phyloP scores from a whole-genome alignment of 1,284 basidiomycete species.

The Mycena citricolor region DNA sequence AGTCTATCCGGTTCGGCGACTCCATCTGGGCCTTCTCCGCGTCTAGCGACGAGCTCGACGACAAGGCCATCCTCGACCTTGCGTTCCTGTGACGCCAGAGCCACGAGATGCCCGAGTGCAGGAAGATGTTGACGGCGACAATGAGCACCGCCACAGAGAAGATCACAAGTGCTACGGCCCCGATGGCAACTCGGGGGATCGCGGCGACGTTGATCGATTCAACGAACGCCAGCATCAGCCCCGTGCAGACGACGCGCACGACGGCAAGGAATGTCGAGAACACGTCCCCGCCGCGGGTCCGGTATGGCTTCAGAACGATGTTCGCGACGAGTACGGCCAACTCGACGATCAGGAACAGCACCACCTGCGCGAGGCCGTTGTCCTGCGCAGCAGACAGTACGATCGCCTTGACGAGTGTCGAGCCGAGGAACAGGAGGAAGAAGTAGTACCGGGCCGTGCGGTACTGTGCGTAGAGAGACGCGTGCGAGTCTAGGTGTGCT shows the following conservation, averaged over 20 bases:
- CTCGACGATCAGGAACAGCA: constrained; percentile 72
- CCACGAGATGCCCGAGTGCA: constrained; percentile 32
- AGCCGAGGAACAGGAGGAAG: constrained; percentile 54
- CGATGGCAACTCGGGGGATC: constrained; percentile 76
- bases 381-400: constrained; percentile 72
- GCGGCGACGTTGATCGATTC: constrained; percentile 56
- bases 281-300: constrained; percentile 57
- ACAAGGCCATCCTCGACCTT: too few relatives aligned
- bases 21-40: too few relatives aligned
- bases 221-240: constrained; percentile 68
- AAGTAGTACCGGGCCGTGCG: constrained; percentile 57
- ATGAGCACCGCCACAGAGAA: constrained; percentile 60
- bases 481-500: constrained; percentile 37
- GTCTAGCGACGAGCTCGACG: too few relatives aligned
- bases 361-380: constrained; percentile 70
- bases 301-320: constrained; percentile 55
- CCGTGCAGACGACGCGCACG: constrained; percentile 62
- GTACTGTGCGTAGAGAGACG: constrained; percentile 58
- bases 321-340: constrained; percentile 55
- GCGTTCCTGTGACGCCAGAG: constrained; percentile 29
- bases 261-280: constrained; percentile 64
- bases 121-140: constrained; percentile 57
- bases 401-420: constrained; percentile 62
- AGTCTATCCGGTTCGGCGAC: too few relatives aligned
- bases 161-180: constrained; percentile 61